Evolutionary conservation across 2,329 filamentous ascomycete species (phyloP).

Genomic region (Westerdykella sp.): DNA sequence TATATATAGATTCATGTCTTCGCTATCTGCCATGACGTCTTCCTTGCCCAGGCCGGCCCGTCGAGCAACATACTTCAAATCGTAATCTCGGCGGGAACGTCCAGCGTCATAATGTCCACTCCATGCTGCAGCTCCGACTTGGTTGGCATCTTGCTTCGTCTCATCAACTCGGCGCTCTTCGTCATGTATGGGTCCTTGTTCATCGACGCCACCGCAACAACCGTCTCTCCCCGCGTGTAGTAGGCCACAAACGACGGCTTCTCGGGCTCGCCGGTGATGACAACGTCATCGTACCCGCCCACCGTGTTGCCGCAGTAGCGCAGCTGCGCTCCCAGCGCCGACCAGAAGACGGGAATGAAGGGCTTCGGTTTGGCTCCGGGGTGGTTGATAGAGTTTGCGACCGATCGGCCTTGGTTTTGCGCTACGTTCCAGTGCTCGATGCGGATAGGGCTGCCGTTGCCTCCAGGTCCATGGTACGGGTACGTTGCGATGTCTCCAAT

Average conservation of each 20-base stretch:
- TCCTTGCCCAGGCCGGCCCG: not conserved
- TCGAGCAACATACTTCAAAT: constrained; percentile 23
- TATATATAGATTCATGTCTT: not conserved
- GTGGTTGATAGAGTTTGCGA: constrained; percentile 69
- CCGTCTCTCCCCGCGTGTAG: constrained; percentile 77
- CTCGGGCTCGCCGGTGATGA: constrained; percentile 65
- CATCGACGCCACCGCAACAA: constrained; percentile 90
- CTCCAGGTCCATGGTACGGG: constrained; percentile 86
- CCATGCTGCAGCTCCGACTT: constrained; percentile 71
- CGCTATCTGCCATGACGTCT: not conserved
- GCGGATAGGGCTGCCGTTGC: constrained; percentile 64
- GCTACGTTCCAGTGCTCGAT: constrained; percentile 99
- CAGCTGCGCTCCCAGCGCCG: constrained; percentile 79
- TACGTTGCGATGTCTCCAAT: constrained; percentile 94
- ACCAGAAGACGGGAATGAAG: constrained; percentile 97
- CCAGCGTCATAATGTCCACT: constrained; percentile 42
- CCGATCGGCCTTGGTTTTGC: constrained; percentile 80
- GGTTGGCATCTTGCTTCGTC: constrained; percentile 69
- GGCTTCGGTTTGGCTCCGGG: constrained; percentile 56
- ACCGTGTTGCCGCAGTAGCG: constrained; percentile 87
- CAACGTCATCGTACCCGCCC: constrained; percentile 77
- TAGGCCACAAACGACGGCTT: constrained; percentile 81
- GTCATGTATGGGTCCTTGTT: constrained; percentile 79
- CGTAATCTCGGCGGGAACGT: constrained; percentile 42
- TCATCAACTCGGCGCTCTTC: constrained; percentile 81